Conservation (phyloP, 2,329 filamentous ascomycete genomes). For the Ophiostoma australiae region DNA sequence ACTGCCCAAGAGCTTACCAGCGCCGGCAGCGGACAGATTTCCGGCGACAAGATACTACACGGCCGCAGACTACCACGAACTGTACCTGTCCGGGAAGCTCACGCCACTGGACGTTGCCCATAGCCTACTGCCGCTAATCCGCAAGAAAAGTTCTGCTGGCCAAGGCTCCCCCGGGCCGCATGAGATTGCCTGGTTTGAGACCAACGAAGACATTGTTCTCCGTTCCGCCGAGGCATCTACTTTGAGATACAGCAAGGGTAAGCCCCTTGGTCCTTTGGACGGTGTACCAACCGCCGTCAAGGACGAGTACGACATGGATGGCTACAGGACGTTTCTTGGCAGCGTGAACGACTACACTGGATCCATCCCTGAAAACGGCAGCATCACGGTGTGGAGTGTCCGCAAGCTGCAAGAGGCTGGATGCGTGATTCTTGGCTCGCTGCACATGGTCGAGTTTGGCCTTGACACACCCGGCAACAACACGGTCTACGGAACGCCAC, state of each 20-base stretch:
- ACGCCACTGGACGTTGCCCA: constrained; percentile 45
- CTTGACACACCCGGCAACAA: constrained; percentile 74
- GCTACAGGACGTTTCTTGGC: constrained; percentile 63
- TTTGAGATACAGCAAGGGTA: constrained; percentile 47
- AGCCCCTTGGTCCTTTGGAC: constrained; percentile 60
- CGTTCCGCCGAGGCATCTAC: constrained; percentile 44
- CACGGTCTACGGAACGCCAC: constrained; percentile 64
- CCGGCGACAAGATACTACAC: constrained; percentile 40
- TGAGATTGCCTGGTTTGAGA: constrained; percentile 43
- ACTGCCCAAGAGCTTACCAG: constrained; percentile 20
- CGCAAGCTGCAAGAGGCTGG: constrained; percentile 65
- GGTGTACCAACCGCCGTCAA: constrained; percentile 71
- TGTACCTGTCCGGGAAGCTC: constrained; percentile 43
- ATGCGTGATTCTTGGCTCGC: constrained; percentile 65
- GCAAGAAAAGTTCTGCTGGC: constrained; percentile 31
- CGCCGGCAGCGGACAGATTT: constrained; percentile 33
- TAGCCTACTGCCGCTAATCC: constrained; percentile 44
- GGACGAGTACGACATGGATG: constrained; percentile 71
- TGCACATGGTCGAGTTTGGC: constrained; percentile 72
- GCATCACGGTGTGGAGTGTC: constrained; percentile 63
- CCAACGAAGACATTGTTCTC: constrained; percentile 40
- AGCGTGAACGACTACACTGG: constrained; percentile 57
- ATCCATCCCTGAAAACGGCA: constrained; percentile 36
- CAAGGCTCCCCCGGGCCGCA: constrained; percentile 38
- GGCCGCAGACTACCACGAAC: constrained; percentile 42